Conservation (phyloP, 441 rosid genomes). For the Euphorbia celastroides region DNA sequence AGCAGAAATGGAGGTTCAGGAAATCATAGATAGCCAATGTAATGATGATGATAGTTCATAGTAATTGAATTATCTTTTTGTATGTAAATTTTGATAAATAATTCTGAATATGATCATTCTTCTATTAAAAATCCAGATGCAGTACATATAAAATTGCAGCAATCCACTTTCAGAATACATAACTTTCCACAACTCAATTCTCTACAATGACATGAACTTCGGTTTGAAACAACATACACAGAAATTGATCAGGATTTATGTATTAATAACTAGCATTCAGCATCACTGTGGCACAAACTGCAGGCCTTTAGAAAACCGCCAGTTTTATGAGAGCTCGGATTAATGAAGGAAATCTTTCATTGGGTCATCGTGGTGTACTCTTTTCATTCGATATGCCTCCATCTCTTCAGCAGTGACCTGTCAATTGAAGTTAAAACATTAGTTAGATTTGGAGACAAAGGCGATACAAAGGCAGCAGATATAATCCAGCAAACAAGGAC, state of each 20-base stretch:
- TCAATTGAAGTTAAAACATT: too few species aligned
- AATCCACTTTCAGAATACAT: not conserved
- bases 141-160: not conserved
- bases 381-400: conserved; percentile 94
- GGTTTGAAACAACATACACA: not conserved
- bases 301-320: too few species aligned
- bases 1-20: conserved; percentile 51
- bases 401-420: conserved; percentile 81
- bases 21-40: conserved; percentile 36
- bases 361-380: conserved; percentile 69
- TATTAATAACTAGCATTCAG: too few species aligned
- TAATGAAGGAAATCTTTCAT: conserved; percentile 77
- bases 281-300: too few species aligned
- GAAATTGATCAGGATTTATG: not conserved
- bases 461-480: too few species aligned
- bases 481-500: too few species aligned
- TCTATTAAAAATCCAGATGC: not conserved
- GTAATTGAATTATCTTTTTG: not conserved
- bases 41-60: conserved; percentile 1
- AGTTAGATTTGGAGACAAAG: too few species aligned
- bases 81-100: not conserved
- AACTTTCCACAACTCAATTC: not conserved
- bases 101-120: not conserved
- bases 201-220: not conserved
- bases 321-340: too few species aligned